Percentiles rank a stretch among this genome's conserved stretches.
These are phyloP conservation scores for Pythium angustatum DNA, from an alignment of 352 stramenopile species.

Conservation along the genomic window DNA sequence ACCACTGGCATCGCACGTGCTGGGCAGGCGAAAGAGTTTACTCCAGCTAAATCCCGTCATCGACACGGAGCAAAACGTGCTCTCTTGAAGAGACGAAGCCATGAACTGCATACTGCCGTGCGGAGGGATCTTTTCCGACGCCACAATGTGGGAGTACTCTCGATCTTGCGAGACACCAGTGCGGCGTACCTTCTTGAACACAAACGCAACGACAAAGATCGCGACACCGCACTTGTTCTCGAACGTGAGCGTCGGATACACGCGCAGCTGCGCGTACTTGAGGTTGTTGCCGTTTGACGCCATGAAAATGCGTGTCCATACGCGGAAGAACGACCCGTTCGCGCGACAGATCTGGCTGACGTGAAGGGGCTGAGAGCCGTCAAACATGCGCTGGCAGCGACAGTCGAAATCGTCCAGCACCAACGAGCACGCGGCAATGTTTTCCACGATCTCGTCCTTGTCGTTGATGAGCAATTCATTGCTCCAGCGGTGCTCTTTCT, in stretches of 20 bases:
- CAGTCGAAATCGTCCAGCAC: slow-evolving; percentile 75
- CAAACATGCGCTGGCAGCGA: slow-evolving; percentile 78
- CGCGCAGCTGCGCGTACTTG: slow-evolving; percentile 66
- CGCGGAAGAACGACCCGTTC: slow-evolving; percentile 74
- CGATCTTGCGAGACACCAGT: slow-evolving; percentile 50
- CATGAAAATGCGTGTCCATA: slow-evolving; percentile 58
- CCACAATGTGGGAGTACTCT: slow-evolving; percentile 76
- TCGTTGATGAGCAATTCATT: slow-evolving; percentile 79
- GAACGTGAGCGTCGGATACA: slow-evolving; percentile 66
- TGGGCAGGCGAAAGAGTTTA: slow-evolving; percentile 64
- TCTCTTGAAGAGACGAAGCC: slow-evolving; percentile 70
- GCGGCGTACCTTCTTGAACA: slow-evolving; percentile 78
- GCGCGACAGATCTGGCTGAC: slow-evolving; percentile 66
- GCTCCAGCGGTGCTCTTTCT: slow-evolving; percentile 74
- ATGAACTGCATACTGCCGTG: slow-evolving; percentile 57
- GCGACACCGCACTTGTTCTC: slow-evolving; percentile 81
- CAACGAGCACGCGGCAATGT: slow-evolving; percentile 63
- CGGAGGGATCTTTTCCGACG: slow-evolving; percentile 57
- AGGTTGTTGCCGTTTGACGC: slow-evolving; percentile 67
- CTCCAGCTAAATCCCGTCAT: slow-evolving; percentile 82
- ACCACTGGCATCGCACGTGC: slow-evolving; percentile 20
- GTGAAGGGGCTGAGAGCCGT: slow-evolving; percentile 70
- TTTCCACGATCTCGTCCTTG: slow-evolving; percentile 58
- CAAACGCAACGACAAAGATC: slow-evolving; percentile 68
- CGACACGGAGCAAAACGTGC: slow-evolving; percentile 74